phyloP scores from a whole-genome alignment of 805 yeast genomes.

The Ogataea naganishii region DNA sequence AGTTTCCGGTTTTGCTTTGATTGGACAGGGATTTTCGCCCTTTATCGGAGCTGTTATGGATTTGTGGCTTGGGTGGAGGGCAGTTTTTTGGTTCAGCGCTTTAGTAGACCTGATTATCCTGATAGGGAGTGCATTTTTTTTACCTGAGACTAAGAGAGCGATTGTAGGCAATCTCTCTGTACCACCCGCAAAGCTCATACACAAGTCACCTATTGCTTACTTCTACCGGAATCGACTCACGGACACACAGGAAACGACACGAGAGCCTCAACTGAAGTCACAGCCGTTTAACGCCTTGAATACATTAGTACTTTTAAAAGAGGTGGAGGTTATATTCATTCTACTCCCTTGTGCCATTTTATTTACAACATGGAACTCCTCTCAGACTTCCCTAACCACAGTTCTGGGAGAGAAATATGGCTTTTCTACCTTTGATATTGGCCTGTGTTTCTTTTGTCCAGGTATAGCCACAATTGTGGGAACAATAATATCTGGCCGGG shows the following conservation, averaged over 20 bases:
- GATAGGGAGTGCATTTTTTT: constrained; percentile 21
- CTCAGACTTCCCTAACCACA: constrained; percentile 57
- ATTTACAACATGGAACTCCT: constrained; percentile 63
- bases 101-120: constrained; percentile 48
- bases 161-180: constrained; percentile 72
- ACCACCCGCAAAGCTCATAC: constrained; percentile 33
- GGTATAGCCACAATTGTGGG: constrained; percentile 63
- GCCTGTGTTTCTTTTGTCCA: constrained; percentile 65
- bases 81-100: constrained; percentile 69
- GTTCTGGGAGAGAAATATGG: constrained; percentile 40
- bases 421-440: constrained; percentile 48
- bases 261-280: constrained; percentile 7
- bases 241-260: constrained; percentile 17
- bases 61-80: constrained; percentile 58
- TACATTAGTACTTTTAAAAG: constrained; percentile 10
- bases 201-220: constrained; percentile 37
- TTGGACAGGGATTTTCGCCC: constrained; percentile 77
- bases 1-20: constrained; percentile 51
- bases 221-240: constrained; percentile 23
- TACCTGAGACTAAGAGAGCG: constrained; percentile 72
- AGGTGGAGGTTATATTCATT: constrained; percentile 28
- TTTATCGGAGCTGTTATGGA: constrained; percentile 51
- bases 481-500: constrained; percentile 47
- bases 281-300: constrained; percentile 18
- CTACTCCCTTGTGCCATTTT: constrained; percentile 53